These are phyloP conservation scores for Scutellaria baicalensis DNA, from an alignment of 257 asterid genomes.

Conservation along the genomic window DNA sequence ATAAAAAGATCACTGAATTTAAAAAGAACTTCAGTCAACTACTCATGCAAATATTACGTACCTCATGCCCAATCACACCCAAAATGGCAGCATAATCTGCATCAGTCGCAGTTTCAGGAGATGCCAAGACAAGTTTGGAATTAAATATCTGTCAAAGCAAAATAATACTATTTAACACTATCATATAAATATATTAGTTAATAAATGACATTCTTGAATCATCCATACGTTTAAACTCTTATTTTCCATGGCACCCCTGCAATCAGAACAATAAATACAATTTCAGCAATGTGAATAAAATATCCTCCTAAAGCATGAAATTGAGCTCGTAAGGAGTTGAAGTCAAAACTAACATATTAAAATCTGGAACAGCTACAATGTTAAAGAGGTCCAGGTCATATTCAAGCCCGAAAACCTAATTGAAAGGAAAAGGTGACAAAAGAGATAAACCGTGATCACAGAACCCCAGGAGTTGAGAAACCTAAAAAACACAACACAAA, in stretches of 20 bases:
- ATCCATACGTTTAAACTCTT: constrained; percentile 85
- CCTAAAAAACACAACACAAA: constrained; percentile 9
- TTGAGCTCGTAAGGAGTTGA: constrained; percentile 10
- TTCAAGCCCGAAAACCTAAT: constrained; percentile 91
- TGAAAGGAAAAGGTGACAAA: neutral
- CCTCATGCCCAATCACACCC: constrained; percentile 98
- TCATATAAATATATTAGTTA: neutral
- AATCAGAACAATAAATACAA: constrained; percentile 10
- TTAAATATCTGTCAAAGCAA: constrained; percentile 66
- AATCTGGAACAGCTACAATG: constrained; percentile 93
- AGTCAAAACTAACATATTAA: constrained; percentile 57
- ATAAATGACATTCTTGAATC: neutral
- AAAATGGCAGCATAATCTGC: constrained; percentile 95
- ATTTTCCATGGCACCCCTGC: constrained; percentile 99
- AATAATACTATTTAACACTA: constrained; percentile 2
- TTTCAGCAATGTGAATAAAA: constrained; percentile 12
- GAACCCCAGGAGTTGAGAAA: neutral
- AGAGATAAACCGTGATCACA: neutral
- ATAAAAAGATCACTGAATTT: neutral
- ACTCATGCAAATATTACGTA: constrained; percentile 12
- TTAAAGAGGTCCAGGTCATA: constrained; percentile 97
- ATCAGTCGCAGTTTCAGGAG: constrained; percentile 95
- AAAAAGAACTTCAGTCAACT: neutral
- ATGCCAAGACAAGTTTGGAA: constrained; percentile 91
- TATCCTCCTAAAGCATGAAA: neutral